Evolutionary conservation across 2,329 filamentous ascomycete species (phyloP).

Genomic region (Microcyclosporella mali): DNA sequence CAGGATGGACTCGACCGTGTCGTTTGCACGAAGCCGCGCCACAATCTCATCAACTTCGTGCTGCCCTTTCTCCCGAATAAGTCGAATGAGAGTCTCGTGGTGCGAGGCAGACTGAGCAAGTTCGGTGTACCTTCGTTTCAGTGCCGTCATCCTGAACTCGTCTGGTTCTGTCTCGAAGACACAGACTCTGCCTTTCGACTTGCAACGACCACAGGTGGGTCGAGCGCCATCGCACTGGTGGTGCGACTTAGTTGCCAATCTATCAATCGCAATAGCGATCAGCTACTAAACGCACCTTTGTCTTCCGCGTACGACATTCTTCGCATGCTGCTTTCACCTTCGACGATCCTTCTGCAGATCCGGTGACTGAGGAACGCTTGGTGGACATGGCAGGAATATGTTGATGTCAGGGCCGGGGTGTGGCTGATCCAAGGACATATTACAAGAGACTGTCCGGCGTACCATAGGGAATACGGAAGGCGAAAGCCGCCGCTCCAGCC

Average conservation of each 20-base stretch:
- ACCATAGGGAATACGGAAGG: no score
- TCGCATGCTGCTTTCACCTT: constrained; percentile 13
- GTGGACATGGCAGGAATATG: no score
- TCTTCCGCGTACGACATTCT: constrained; percentile 9
- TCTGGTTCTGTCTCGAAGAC: constrained; percentile 12
- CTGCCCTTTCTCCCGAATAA: constrained; percentile 4
- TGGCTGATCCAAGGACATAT: no score
- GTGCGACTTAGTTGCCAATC: background rate
- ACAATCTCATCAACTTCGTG: constrained; percentile 5
- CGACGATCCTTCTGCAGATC: background rate
- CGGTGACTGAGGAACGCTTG: no score
- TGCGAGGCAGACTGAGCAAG: constrained; percentile 4
- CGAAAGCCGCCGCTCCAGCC: no score
- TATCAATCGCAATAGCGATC: background rate
- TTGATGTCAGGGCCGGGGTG: no score
- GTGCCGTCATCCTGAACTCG: constrained; percentile 9
- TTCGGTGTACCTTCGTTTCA: constrained; percentile 8
- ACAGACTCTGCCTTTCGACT: constrained; percentile 1
- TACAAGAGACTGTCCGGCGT: no score
- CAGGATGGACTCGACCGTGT: constrained; percentile 5
- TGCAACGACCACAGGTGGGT: constrained; percentile 7
- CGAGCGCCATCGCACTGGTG: constrained; percentile 10
- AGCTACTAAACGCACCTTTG: constrained; percentile 5
- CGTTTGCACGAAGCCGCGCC: constrained; percentile 6
- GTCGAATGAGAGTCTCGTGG: constrained; percentile 3